Percentiles rank a stretch among this genome's conserved stretches.
Evolutionary conservation across 2,329 filamentous ascomycete genomes (phyloP).

Genomic region (Fusarium pseudograminearum): DNA sequence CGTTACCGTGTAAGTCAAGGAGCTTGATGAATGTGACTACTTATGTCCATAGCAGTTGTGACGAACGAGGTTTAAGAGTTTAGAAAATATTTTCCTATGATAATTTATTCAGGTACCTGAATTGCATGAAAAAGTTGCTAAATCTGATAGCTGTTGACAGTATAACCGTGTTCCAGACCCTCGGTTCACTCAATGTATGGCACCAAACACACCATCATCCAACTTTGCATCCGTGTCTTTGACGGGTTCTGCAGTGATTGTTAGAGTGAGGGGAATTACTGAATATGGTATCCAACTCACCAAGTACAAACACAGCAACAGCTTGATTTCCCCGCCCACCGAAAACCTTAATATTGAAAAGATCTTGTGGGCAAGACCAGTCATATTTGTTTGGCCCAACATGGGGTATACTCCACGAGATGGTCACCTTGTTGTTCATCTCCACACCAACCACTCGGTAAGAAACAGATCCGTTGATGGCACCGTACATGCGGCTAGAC

Average conservation of each 20-base stretch:
- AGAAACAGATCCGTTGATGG: slow-evolving; percentile 13
- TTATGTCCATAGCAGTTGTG: too few species aligned
- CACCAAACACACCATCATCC: slow-evolving; percentile 7
- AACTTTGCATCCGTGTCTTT: neutral
- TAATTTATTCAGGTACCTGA: too few species aligned
- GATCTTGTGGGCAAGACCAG: neutral
- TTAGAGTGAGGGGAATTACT: neutral
- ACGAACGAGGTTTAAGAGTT: too few species aligned
- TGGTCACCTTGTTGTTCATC: neutral
- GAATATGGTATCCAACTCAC: neutral
- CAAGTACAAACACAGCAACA: slow-evolving; percentile 26
- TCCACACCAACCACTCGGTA: slow-evolving; percentile 13
- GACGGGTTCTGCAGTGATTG: neutral
- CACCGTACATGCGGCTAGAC: slow-evolving; percentile 5
- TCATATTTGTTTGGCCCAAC: slow-evolving; percentile 15
- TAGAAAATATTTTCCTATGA: too few species aligned
- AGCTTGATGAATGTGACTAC: too few species aligned
- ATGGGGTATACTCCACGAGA: slow-evolving; percentile 14
- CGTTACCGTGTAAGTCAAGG: too few species aligned
- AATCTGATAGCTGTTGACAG: neutral
- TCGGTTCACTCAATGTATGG: neutral
- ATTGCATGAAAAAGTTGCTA: neutral
- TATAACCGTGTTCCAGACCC: neutral
- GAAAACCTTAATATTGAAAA: slow-evolving; percentile 7
- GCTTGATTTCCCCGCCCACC: slow-evolving; percentile 15